Percentiles rank a stretch among this genome's conserved stretches.
phyloP scores from a whole-genome alignment of 441 rosid species.

The Erodium moschatum region DNA sequence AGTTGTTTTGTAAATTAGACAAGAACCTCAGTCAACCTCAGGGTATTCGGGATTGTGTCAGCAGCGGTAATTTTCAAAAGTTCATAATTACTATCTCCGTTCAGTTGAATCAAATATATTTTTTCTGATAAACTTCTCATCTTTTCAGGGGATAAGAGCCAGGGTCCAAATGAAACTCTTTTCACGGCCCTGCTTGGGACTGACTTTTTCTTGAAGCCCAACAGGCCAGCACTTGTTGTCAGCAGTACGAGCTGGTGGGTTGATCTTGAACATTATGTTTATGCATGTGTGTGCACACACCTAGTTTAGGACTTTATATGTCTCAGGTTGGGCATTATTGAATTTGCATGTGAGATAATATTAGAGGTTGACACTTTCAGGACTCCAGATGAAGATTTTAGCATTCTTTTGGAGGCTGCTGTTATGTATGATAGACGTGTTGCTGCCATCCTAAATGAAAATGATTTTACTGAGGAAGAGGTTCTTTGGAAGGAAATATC shows the following conservation, averaged over 20 bases:
- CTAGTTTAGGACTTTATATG: neutral
- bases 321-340: neutral
- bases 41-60: constrained; percentile 51
- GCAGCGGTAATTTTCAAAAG: constrained; percentile 39
- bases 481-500: constrained; percentile 42
- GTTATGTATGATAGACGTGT: constrained; percentile 94
- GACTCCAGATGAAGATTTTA: constrained; percentile 97
- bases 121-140: constrained; percentile 1
- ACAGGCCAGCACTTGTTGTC: constrained; percentile 46
- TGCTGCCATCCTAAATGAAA: constrained; percentile 65
- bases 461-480: constrained; percentile 39
- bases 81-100: neutral
- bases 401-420: constrained; percentile 89
- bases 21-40: constrained; percentile 42
- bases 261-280: neutral
- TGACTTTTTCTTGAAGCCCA: constrained; percentile 43
- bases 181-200: constrained; percentile 43
- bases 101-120: neutral
- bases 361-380: constrained; percentile 34
- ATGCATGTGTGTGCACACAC: neutral
- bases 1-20: constrained; percentile 79
- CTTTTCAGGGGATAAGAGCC: constrained; percentile 12
- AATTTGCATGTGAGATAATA: neutral
- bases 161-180: constrained; percentile 41
- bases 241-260: constrained; percentile 96